Percentiles rank a stretch among this genome's conserved stretches.
phyloP scores from a whole-genome alignment of 345 rosid genomes.

The Populus euphratica region DNA sequence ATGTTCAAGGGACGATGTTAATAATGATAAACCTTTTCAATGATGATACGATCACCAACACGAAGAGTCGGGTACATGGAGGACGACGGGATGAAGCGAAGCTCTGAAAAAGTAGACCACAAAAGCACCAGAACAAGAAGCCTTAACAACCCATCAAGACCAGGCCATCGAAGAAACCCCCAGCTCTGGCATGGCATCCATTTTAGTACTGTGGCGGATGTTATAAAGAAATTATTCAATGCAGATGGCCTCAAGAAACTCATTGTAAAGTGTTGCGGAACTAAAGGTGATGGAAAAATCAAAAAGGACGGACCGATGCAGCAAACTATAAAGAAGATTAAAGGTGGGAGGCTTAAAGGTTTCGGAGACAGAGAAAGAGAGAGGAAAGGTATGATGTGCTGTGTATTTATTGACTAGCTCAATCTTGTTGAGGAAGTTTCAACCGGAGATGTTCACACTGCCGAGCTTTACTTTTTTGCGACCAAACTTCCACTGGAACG shows the following conservation, averaged over 20 bases:
- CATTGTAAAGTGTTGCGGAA: constrained; percentile 16
- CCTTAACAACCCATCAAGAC: constrained; percentile 32
- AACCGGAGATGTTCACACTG: neutral
- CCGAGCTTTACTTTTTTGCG: no score
- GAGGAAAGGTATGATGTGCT: no score
- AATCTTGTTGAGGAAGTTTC: constrained; percentile 22
- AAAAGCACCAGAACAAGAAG: constrained; percentile 26
- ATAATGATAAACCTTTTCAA: constrained; percentile 34
- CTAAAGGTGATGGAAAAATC: no score
- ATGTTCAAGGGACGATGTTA: no score
- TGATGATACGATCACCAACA: constrained; percentile 42
- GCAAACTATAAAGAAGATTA: neutral
- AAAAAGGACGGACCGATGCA: neutral
- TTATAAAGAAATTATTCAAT: constrained; percentile 14
- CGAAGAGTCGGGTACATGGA: constrained; percentile 48
- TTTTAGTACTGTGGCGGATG: constrained; percentile 5
- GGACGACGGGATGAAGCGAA: constrained; percentile 38
- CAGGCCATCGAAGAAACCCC: constrained; percentile 45
- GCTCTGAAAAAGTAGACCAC: constrained; percentile 38
- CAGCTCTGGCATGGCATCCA: constrained; percentile 50
- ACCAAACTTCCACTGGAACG: no score
- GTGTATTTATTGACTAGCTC: neutral
- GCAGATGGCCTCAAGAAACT: constrained; percentile 39
- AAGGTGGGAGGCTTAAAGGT: neutral
- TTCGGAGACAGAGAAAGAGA: neutral